Evolutionary conservation across 2,329 filamentous ascomycete genomes (phyloP).

Genomic region (Penicillium sp.): DNA sequence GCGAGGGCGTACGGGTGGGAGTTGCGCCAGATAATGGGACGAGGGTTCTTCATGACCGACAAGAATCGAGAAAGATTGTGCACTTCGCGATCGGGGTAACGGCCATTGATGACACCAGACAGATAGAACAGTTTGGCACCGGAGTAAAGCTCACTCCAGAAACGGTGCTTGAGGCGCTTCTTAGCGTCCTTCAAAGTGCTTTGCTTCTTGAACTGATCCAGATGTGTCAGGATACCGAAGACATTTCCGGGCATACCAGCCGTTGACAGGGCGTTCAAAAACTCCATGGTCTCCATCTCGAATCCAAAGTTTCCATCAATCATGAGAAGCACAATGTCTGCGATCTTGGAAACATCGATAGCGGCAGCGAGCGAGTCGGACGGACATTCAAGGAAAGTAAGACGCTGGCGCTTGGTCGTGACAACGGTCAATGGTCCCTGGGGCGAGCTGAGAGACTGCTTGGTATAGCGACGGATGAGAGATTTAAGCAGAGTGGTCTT

Average conservation of each 20-base stretch:
- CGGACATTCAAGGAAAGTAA: conserved; percentile 97
- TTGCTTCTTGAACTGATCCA: conserved; percentile 93
- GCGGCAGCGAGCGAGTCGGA: conserved; percentile 89
- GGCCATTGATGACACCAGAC: conserved; percentile 92
- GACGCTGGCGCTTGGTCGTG: conserved; percentile 89
- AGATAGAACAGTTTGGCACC: conserved; percentile 97
- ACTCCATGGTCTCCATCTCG: conserved; percentile 99
- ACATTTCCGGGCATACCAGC: conserved; percentile 99
- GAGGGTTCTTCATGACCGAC: conserved; percentile 98
- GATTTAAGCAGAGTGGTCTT: conserved; percentile 97
- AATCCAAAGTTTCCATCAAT: conserved; percentile 99
- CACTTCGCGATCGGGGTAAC: conserved; percentile 94
- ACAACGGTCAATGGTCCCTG: conserved; percentile 93
- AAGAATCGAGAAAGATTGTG: conserved; percentile 94
- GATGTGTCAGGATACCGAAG: conserved; percentile 93
- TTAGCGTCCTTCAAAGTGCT: conserved; percentile 90
- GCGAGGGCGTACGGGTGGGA: conserved; percentile 91
- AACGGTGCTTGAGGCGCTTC: conserved; percentile 90
- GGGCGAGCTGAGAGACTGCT: conserved; percentile 88
- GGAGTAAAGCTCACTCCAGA: conserved; percentile 97
- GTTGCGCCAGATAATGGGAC: conserved; percentile 95
- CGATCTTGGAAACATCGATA: conserved; percentile 96
- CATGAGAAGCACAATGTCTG: conserved; percentile 95
- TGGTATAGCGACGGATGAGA: conserved; percentile 88
- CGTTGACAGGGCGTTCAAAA: conserved; percentile 87